Conservation (phyloP, 345 rosid genomes). For the Sisymbrium irio region DNA sequence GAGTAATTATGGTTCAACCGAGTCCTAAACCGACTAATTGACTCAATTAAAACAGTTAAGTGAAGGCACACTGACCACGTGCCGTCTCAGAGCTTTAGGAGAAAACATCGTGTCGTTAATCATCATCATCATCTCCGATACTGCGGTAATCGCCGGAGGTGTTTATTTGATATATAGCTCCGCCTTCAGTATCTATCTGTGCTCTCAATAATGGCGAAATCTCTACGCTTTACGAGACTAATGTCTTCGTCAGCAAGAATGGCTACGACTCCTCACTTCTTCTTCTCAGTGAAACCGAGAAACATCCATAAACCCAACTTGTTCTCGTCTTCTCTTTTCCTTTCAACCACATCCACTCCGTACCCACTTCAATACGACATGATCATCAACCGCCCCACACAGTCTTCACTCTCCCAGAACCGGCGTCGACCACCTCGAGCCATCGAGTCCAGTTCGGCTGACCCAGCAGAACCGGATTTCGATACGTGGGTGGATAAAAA, state of each 20-base stretch:
- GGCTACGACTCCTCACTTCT: constrained; percentile 7
- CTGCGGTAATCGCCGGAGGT: constrained; percentile 15
- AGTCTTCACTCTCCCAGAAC: constrained; percentile 39
- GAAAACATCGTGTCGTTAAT: constrained; percentile 26
- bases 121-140: constrained; percentile 9
- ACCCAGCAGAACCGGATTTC: constrained; percentile 42
- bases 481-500: constrained; percentile 86
- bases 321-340: constrained; percentile 29
- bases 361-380: constrained; percentile 87
- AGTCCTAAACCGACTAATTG: neutral
- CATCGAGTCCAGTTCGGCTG: constrained; percentile 28
- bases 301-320: constrained; percentile 33
- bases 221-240: constrained; percentile 41
- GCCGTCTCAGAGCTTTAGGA: neutral
- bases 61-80: neutral
- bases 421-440: constrained; percentile 47
- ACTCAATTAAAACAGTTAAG: neutral
- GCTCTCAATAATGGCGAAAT: constrained; percentile 37
- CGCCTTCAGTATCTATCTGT: neutral
- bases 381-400: constrained; percentile 70
- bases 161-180: constrained; percentile 14
- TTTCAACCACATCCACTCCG: constrained; percentile 66
- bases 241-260: constrained; percentile 30
- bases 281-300: constrained; percentile 30
- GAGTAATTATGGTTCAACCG: neutral